phyloP scores from a whole-genome alignment of 1,139 yeast genomes.

The Hemisphaericaspora xylofermentans region DNA sequence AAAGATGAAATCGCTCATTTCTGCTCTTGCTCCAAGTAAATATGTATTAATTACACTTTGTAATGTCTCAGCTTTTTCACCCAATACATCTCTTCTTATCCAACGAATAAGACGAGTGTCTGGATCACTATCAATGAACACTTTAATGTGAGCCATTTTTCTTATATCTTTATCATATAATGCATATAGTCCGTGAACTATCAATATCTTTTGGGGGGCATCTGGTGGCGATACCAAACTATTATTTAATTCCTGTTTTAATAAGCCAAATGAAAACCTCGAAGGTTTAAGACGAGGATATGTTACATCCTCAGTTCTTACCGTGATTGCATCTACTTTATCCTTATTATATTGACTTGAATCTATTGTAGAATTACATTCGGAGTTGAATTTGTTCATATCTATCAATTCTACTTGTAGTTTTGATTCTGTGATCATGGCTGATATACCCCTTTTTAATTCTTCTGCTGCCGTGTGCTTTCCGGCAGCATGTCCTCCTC shows the following conservation, averaged over 20 bases:
- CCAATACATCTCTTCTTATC: slow-evolving; percentile 51
- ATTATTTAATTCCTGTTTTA: slow-evolving; percentile 17
- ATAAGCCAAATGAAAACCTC: slow-evolving; percentile 33
- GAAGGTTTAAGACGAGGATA: slow-evolving; percentile 37
- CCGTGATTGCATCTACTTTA: slow-evolving; percentile 35
- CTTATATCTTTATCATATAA: slow-evolving; percentile 64
- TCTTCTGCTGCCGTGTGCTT: slow-evolving; percentile 42
- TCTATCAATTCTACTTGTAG: slow-evolving; percentile 41
- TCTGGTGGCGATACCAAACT: slow-evolving; percentile 10
- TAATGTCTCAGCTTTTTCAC: slow-evolving; percentile 27
- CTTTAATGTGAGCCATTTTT: slow-evolving; percentile 58
- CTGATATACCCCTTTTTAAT: slow-evolving; percentile 28
- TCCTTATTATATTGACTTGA: slow-evolving; percentile 19
- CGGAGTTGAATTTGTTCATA: slow-evolving; percentile 29
- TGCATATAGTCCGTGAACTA: slow-evolving; percentile 82
- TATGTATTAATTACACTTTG: slow-evolving; percentile 58
- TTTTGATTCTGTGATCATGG: slow-evolving; percentile 18
- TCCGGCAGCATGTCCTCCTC: slow-evolving; percentile 79
- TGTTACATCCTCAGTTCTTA: slow-evolving; percentile 18
- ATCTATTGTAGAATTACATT: slow-evolving; percentile 13
- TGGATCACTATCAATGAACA: slow-evolving; percentile 83
- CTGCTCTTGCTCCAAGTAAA: slow-evolving; percentile 66
- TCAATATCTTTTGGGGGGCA: slow-evolving; percentile 38
- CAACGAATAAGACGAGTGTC: slow-evolving; percentile 80
- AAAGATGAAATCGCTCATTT: slow-evolving; percentile 69